Evolutionary conservation across 345 rosid species (phyloP).

Genomic region (Pugionium dolabratum): DNA sequence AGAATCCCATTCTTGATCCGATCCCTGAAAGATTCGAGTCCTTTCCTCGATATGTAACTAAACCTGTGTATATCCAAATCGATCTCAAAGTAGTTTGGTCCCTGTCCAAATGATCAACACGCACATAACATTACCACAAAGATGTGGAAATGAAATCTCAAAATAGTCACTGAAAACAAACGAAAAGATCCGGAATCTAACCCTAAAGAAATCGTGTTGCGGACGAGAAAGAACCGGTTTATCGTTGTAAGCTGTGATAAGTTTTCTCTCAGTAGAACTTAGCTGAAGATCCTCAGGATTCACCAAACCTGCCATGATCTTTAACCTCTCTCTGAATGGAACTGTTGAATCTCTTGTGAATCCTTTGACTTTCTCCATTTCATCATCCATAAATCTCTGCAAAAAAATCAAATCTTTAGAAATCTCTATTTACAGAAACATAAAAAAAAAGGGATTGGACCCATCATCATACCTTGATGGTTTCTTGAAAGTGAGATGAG

Average conservation of each 20-base stretch:
- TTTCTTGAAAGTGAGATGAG: constrained; percentile 66
- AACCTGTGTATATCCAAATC: constrained; percentile 83
- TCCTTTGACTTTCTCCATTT: constrained; percentile 69
- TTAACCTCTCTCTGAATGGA: constrained; percentile 79
- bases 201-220: constrained; percentile 72
- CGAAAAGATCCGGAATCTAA: constrained; percentile 24
- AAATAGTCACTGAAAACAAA: neutral
- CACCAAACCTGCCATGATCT: constrained; percentile 66
- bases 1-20: constrained; percentile 59
- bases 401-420: neutral
- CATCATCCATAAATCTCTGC: constrained; percentile 71
- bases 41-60: constrained; percentile 86
- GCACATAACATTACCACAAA: neutral
- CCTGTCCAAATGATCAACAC: constrained; percentile 45
- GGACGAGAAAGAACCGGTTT: constrained; percentile 88
- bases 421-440: constrained; percentile 9
- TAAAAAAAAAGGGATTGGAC: neutral
- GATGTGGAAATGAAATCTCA: constrained; percentile 3
- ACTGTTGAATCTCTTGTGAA: constrained; percentile 59
- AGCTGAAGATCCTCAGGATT: constrained; percentile 77
- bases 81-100: constrained; percentile 76
- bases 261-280: constrained; percentile 70
- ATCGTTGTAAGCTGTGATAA: constrained; percentile 67
- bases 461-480: constrained; percentile 58
- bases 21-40: constrained; percentile 80